Evolutionary conservation across 257 asterid genomes (phyloP), one percentile per base, ranked within the genome.

Genomic region (Nicotiana knightiana): DNA sequence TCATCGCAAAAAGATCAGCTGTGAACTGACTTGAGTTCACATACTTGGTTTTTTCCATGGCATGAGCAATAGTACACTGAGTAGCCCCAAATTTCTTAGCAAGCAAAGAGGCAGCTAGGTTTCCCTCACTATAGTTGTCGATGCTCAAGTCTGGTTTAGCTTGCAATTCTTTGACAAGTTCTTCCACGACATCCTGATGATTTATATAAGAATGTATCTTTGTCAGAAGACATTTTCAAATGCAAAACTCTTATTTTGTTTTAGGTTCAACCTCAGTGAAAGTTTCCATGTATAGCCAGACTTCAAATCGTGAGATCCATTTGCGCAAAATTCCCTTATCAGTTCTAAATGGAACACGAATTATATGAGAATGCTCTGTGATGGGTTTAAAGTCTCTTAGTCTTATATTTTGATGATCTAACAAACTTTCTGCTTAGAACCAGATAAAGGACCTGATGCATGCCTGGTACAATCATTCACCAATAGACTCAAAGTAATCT

Each of bases 301-400:
- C 88, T 71, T 87, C 88, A 5, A 85, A 87, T 26, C 90, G 79
- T 28, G 90, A 87, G 77, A 85, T 87, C 88, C 90, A 87, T 73
- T 87, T 85, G 17, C 88, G 83, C 43, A 83, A 63, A 17, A 85
- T 83, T 35, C 88, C 86, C 26, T 87, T 61, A 55, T 85, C 89
- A 21, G 86, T 82, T 81, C 88, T 80, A 26, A 87, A 87, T 28
- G 90, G 90, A 53, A 87, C 83, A 28, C 90, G 85, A 63, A 87
- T 81, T n/a, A 85, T 87, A 76, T 87, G 85, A 51, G 90, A 83
- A 48, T 82, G 77, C 61, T 87, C 86, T 32, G 84, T 21, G 24
- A 21, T 21, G 24, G 24, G 0, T 21, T 21, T 21, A 21, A 21
- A 21, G 24, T 21, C 24, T 21, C 24, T 21, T 21, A 21, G 24